Percentiles rank a stretch among this genome's conserved stretches.
These are phyloP conservation scores for Pseudogymnoascus verrucosus DNA, from an alignment of 2,329 filamentous ascomycete genomes.

Conservation along the genomic window DNA sequence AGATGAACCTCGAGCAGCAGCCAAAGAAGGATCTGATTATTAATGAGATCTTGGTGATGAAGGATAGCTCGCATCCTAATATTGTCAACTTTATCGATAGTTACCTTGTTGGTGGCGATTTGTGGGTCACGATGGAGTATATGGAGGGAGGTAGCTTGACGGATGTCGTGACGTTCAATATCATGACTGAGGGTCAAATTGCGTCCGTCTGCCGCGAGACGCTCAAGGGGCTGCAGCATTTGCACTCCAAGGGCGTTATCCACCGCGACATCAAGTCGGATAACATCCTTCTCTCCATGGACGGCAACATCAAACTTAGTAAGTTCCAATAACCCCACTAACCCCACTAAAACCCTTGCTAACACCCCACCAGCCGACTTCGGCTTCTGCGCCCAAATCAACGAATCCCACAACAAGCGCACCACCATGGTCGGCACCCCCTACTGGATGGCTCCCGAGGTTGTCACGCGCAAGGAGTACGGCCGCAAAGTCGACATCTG, in stretches of 20 bases:
- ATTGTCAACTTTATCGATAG: conserved; percentile 99
- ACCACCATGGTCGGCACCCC: conserved; percentile 99
- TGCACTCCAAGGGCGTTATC: conserved; percentile 96
- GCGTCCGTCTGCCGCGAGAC: conserved; percentile 93
- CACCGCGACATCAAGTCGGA: conserved; percentile 99
- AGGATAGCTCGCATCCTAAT: conserved; percentile 95
- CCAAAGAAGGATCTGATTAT: conserved; percentile 99
- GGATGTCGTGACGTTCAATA: conserved; percentile 97
- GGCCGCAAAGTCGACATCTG: conserved; percentile 98
- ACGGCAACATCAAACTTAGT: conserved; percentile 98
- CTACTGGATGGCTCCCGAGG: conserved; percentile 99
- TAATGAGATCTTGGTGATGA: conserved; percentile 99
- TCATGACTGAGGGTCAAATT: conserved; percentile 97
- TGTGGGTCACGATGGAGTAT: conserved; percentile 99
- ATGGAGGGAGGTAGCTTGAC: conserved; percentile 98
- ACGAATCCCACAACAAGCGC: conserved; percentile 91
- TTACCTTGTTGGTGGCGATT: conserved; percentile 77
- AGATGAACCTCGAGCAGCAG: conserved; percentile 98
- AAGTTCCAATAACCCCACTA: conserved; percentile 32
- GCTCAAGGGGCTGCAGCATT: conserved; percentile 80
- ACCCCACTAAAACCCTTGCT: conserved; percentile 20
- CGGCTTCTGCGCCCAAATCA: conserved; percentile 97
- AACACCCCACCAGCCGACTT: conserved; percentile 66
- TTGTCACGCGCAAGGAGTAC: conserved; percentile 95
- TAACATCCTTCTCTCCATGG: conserved; percentile 87